Evolutionary conservation across 106 monocot genomes (phyloP).

Genomic region (Dioscorea zingiberensis): DNA sequence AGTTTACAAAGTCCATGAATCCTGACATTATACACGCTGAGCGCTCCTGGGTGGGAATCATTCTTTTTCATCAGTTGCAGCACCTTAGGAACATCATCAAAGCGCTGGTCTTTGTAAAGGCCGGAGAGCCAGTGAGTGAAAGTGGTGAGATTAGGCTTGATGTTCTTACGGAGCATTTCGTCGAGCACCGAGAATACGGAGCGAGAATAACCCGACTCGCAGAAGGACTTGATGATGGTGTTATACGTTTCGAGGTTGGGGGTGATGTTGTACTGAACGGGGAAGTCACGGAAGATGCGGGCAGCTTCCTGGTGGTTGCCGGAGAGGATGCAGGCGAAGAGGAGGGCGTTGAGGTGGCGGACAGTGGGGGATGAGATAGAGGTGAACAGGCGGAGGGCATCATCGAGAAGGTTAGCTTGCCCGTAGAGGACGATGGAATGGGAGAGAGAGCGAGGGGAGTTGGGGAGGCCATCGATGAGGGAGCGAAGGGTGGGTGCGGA

Average conservation of each 20-base stretch:
- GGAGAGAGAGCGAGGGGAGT: not conserved
- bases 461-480: conserved; percentile 35
- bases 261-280: conserved; percentile 3
- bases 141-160: too few species aligned
- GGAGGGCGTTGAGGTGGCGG: conserved; percentile 4
- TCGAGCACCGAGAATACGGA: too few species aligned
- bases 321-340: not conserved
- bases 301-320: conserved; percentile 26
- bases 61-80: conserved; percentile 66
- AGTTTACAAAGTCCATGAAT: conserved; percentile 11
- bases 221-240: conserved; percentile 17
- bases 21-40: conserved; percentile 46
- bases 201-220: too few species aligned
- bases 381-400: too few species aligned
- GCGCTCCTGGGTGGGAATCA: conserved; percentile 45
- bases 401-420: too few species aligned
- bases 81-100: conserved; percentile 41
- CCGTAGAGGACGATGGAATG: too few species aligned
- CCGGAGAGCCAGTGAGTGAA: too few species aligned
- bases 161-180: too few species aligned
- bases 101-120: conserved; percentile 29
- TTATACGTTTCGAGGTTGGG: conserved; percentile 28
- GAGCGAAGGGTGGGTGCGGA: conserved; percentile 42
- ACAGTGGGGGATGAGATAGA: not conserved
- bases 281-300: conserved; percentile 34